A percentile compares a stretch with the other conserved stretches of the same genome.
phyloP scores from a whole-genome alignment of 2,329 filamentous ascomycete species.

The Paecilomyces formosus region DNA sequence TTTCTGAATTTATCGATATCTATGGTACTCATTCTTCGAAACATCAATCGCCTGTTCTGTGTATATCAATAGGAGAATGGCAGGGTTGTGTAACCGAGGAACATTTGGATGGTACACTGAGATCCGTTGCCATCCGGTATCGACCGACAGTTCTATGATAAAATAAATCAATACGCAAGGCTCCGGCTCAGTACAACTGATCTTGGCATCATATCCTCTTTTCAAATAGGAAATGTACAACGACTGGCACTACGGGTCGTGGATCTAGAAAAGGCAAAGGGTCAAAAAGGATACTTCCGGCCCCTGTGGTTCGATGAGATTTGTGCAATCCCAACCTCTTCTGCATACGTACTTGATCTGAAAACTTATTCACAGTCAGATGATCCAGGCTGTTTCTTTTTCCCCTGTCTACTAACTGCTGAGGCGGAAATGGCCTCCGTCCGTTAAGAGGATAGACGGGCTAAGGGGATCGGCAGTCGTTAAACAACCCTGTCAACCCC shows the following conservation, averaged over 20 bases:
- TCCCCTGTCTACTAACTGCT: not conserved
- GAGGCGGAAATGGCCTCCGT: not conserved
- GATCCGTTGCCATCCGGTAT: not conserved
- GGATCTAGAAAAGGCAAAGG: not conserved
- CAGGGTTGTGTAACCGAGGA: not conserved
- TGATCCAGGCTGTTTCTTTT: not conserved
- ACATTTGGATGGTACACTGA: not conserved
- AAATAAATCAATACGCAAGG: not conserved
- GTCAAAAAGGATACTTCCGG: not conserved
- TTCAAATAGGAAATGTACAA: not conserved
- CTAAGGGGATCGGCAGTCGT: not conserved
- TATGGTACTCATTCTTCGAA: not conserved
- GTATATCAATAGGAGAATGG: not conserved
- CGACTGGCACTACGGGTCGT: not conserved
- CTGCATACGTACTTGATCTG: not conserved
- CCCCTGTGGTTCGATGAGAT: not conserved
- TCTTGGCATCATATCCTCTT: not conserved
- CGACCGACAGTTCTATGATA: not conserved
- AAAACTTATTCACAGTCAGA: not conserved
- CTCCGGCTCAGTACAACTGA: not conserved
- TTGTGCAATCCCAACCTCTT: not conserved
- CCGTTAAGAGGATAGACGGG: not conserved
- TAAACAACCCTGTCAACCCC: not conserved
- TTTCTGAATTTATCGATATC: not conserved
- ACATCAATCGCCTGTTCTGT: not conserved